Percentiles rank a stretch among this genome's conserved stretches.
Conservation (phyloP, 345 rosid genomes). For the Lenwebbia sp. region DNA sequence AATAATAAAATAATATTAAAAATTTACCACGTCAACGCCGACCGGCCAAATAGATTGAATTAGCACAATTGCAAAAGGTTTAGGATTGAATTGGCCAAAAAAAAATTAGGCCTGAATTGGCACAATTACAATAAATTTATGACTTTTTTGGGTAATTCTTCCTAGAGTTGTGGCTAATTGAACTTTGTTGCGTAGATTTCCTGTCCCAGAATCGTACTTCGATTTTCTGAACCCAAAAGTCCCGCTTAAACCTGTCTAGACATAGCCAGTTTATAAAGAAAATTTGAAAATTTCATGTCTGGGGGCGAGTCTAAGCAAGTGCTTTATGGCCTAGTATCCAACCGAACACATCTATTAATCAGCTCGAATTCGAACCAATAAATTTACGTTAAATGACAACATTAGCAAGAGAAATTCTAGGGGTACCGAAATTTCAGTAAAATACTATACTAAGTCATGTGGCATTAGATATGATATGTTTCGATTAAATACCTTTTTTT, state of each 20-base stretch:
- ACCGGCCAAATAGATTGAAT: too few relatives aligned
- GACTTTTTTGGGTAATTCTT: too few relatives aligned
- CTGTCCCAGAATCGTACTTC: background rate
- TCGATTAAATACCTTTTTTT: background rate
- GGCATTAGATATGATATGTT: background rate
- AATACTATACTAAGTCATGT: background rate
- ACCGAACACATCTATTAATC: background rate
- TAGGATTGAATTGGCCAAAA: too few relatives aligned
- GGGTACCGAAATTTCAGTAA: background rate
- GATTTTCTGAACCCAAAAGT: background rate
- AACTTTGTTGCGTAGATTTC: background rate
- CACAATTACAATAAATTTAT: too few relatives aligned
- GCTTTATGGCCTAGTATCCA: background rate
- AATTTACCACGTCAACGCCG: too few relatives aligned
- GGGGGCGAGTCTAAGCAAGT: background rate
- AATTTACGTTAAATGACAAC: background rate
- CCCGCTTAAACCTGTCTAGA: background rate
- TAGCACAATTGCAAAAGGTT: too few relatives aligned
- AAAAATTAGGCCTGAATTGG: too few relatives aligned
- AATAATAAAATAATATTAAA: too few relatives aligned
- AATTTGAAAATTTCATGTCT: background rate
- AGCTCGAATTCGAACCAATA: background rate
- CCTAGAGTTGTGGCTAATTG: background rate
- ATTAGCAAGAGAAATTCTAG: background rate
- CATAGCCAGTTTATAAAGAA: background rate